Evolutionary conservation across 352 stramenopile species (phyloP).

Genomic region (Phytophthora europaea): DNA sequence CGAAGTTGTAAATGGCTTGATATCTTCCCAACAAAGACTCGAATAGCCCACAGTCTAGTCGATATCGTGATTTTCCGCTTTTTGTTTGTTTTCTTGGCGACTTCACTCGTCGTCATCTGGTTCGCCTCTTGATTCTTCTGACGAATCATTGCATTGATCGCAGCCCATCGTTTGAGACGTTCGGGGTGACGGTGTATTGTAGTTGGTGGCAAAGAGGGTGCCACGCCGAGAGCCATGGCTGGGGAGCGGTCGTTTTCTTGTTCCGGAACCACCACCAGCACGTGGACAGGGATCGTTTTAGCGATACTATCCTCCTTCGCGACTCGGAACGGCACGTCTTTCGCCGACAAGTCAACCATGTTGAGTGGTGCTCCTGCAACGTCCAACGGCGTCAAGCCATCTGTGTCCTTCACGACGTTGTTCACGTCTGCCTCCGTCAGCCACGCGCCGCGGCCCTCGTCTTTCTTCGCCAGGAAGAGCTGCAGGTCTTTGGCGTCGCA

Average conservation of each 20-base stretch:
- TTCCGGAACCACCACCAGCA: background rate
- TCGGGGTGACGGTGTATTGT: constrained; percentile 28
- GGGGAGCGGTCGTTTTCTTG: no score
- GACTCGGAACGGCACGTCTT: no score
- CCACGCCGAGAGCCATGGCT: background rate
- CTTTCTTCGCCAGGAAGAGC: no score
- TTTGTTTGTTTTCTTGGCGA: constrained; percentile 20
- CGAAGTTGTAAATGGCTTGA: constrained; percentile 33
- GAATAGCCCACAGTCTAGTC: constrained; percentile 24
- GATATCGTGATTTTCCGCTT: constrained; percentile 25
- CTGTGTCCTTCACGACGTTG: no score
- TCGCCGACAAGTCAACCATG: no score
- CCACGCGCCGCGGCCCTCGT: no score
- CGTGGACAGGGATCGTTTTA: no score
- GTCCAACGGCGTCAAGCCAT: no score
- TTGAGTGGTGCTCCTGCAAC: no score
- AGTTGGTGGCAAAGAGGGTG: constrained; percentile 1
- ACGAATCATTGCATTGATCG: constrained; percentile 30
- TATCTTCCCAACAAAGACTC: constrained; percentile 32
- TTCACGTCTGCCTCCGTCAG: no score
- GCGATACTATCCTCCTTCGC: no score
- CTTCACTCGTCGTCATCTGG: constrained; percentile 29
- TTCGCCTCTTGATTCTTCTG: constrained; percentile 28
- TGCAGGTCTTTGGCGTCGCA: no score
- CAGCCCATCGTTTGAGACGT: constrained; percentile 32